Percentiles rank a stretch among this genome's conserved stretches.
phyloP scores from a whole-genome alignment of 148 eudicot species.

The Rhododendron griersonianum region DNA sequence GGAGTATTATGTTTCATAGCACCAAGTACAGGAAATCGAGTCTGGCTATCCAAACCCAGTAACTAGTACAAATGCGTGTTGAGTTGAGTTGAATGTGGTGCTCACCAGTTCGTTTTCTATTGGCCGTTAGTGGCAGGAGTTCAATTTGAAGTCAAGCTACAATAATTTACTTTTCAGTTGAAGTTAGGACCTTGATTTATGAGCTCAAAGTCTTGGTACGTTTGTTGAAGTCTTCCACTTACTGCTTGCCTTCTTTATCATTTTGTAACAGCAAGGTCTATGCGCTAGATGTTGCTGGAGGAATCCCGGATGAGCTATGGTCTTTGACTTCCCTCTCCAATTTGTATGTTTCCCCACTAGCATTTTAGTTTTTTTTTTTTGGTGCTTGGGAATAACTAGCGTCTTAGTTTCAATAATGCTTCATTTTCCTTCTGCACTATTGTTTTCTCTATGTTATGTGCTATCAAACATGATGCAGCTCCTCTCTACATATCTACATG shows the following conservation, averaged over 20 bases:
- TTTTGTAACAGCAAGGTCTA: slow-evolving; percentile 54
- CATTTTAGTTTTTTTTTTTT: too few species aligned
- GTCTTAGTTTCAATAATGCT: neutral
- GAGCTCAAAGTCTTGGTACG: neutral
- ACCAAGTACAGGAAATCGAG: neutral
- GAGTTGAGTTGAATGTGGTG: neutral
- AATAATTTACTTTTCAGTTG: neutral
- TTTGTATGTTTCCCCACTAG: slow-evolving; percentile 7
- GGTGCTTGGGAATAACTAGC: too few species aligned
- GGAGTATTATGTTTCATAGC: neutral
- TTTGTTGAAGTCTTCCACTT: neutral
- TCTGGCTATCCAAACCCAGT: neutral
- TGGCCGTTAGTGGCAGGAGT: neutral
- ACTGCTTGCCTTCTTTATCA: neutral
- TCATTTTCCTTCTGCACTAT: neutral
- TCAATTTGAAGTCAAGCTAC: neutral
- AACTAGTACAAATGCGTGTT: neutral
- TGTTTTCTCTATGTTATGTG: neutral
- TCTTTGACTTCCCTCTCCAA: slow-evolving; percentile 29
- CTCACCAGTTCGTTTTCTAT: neutral
- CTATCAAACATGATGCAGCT: neutral
- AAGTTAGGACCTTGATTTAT: neutral
- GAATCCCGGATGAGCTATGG: slow-evolving; percentile 75
- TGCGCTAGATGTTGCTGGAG: slow-evolving; percentile 46
- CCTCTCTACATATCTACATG: neutral